Conservation (phyloP, 2,329 filamentous ascomycete genomes). For the Pseudogymnoascus sp. region DNA sequence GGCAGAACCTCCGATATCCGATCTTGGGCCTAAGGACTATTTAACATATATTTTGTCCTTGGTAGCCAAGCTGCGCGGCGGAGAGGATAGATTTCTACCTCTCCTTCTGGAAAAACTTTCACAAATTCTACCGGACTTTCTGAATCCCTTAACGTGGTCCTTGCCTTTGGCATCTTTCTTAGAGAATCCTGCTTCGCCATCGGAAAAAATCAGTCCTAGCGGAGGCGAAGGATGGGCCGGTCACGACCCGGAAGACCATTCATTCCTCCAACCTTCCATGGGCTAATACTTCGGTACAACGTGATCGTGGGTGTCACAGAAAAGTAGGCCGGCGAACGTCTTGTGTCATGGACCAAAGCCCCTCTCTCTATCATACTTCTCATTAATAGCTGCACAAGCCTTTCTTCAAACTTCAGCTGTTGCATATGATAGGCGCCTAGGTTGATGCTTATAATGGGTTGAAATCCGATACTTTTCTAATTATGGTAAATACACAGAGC, state of each 20-base stretch:
- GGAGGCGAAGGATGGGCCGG: neutral
- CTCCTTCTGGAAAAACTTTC: neutral
- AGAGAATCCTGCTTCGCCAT: neutral
- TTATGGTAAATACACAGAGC: neutral
- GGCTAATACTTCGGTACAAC: neutral
- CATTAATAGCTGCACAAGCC: neutral
- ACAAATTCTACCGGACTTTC: neutral
- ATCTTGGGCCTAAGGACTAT: neutral
- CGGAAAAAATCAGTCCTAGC: neutral
- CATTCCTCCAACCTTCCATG: neutral
- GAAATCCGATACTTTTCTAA: neutral
- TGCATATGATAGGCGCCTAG: neutral
- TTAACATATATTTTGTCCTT: conserved; percentile 1
- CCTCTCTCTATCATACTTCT: neutral
- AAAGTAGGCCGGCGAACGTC: neutral
- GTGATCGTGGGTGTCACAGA: neutral
- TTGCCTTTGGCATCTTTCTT: neutral
- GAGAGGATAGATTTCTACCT: conserved; percentile 3
- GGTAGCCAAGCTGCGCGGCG: neutral
- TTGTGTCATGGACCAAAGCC: neutral
- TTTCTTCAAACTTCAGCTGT: neutral
- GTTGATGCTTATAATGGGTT: neutral
- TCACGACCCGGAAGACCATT: neutral
- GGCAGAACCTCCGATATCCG: neutral
- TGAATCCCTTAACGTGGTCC: neutral